A percentile compares a stretch with the other conserved stretches of the same genome.
Conservation (phyloP, 163 green algal genomes). For the Prototheca cutis region DNA sequence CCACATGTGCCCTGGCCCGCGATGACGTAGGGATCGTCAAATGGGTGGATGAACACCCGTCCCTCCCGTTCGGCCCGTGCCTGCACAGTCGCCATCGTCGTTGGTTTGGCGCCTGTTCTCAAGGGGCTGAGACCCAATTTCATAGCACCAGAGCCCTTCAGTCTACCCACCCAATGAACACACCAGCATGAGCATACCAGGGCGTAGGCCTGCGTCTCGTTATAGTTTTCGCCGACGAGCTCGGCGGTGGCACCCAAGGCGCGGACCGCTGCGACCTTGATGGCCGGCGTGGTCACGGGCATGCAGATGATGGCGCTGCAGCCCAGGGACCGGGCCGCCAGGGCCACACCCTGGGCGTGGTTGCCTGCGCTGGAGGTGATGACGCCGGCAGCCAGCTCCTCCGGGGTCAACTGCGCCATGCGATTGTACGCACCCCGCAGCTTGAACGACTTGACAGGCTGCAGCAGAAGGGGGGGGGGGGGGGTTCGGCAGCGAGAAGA, state of each 20-base stretch:
- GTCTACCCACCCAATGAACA: too few species aligned
- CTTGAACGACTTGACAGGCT: constrained; percentile 94
- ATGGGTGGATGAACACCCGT: constrained; percentile 72
- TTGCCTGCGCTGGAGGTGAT: constrained; percentile 93
- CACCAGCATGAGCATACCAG: too few species aligned
- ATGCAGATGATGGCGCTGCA: constrained; percentile 89
- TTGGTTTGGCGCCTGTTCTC: too few species aligned
- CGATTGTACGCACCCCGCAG: constrained; percentile 95
- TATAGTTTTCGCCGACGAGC: constrained; percentile 85
- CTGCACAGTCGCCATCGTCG: too few species aligned
- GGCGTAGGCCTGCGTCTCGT: constrained; percentile 56
- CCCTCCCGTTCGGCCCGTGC: constrained; percentile 44
- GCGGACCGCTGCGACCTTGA: constrained; percentile 76
- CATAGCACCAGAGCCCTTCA: too few species aligned
- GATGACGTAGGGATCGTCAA: constrained; percentile 90
- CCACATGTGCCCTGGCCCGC: constrained; percentile 91
- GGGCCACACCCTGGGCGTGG: constrained; percentile 94
- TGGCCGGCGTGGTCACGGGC: constrained; percentile 82
- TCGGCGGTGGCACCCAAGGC: constrained; percentile 74
- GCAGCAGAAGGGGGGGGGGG: constrained; percentile 1
- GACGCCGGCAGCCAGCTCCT: constrained; percentile 69
- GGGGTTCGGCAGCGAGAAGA: too few species aligned
- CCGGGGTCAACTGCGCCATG: constrained; percentile 74
- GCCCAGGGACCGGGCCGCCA: constrained; percentile 63
- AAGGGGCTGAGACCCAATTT: too few species aligned